phyloP scores from a whole-genome alignment of 129 eudicot genomes.

The Oenanthe sinensis region DNA sequence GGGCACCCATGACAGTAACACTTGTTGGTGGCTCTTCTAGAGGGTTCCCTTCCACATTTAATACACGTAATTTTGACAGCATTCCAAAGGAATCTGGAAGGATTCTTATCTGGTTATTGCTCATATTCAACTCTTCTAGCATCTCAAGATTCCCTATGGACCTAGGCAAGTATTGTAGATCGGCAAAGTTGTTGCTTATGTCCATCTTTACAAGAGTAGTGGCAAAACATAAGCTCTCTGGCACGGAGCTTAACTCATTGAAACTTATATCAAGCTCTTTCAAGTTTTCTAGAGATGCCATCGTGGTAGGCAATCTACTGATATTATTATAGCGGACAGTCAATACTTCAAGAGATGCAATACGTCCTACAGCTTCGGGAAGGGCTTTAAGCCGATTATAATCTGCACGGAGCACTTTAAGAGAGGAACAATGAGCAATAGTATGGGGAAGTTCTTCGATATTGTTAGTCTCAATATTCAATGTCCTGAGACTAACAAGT shows the following conservation, averaged over 20 bases:
- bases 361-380: constrained; percentile 77
- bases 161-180: constrained; percentile 61
- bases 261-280: constrained; percentile 77
- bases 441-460: constrained; percentile 82
- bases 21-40: constrained; percentile 65
- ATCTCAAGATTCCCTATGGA: constrained; percentile 88
- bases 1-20: constrained; percentile 48
- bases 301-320: constrained; percentile 71
- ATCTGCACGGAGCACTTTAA: constrained; percentile 70
- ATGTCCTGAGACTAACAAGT: constrained; percentile 45
- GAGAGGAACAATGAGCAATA: constrained; percentile 57
- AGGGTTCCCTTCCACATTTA: constrained; percentile 78
- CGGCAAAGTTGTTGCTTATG: constrained; percentile 82
- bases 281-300: constrained; percentile 53
- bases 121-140: constrained; percentile 72
- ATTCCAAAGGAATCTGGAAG: constrained; percentile 83
- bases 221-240: constrained; percentile 88
- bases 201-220: constrained; percentile 68
- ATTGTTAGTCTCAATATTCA: constrained; percentile 64
- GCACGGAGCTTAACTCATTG: constrained; percentile 74
- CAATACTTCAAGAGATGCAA: constrained; percentile 56
- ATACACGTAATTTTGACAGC: constrained; percentile 47
- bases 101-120: constrained; percentile 64
- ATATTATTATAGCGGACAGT: constrained; percentile 66
- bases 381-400: constrained; percentile 84